phyloP scores from a whole-genome alignment of 192 early-diverging fungal genomes.

The Linderina pennispora region DNA sequence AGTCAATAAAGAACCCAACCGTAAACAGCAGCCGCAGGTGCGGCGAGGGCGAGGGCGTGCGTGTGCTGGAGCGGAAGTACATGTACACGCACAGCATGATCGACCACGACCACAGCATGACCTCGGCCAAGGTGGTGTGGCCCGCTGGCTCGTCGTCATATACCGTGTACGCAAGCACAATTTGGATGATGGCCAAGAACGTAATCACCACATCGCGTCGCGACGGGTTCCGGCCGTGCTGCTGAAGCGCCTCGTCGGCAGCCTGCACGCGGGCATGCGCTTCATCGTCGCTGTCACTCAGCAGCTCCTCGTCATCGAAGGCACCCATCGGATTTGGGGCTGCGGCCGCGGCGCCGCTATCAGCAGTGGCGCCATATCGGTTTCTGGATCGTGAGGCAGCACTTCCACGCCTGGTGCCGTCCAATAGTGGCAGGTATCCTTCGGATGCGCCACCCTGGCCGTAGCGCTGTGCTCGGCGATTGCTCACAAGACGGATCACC shows the following conservation, averaged over 20 bases:
- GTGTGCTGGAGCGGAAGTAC: conserved; percentile 10
- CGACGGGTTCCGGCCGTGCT: conserved; percentile 4
- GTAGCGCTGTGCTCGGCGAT: not conserved
- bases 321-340: not conserved
- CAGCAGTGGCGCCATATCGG: not conserved
- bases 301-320: not conserved
- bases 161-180: conserved; percentile 7
- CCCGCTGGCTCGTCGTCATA: not conserved
- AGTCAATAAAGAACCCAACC: conserved; percentile 16
- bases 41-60: conserved; percentile 35
- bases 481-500: conserved; percentile 6
- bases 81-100: conserved; percentile 22
- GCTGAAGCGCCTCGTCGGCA: not conserved
- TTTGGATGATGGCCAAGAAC: conserved; percentile 9
- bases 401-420: no score
- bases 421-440: not conserved
- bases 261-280: not conserved
- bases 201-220: conserved; percentile 27
- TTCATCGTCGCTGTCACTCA: not conserved
- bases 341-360: not conserved
- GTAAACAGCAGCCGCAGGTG: conserved; percentile 35
- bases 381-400: no score
- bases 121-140: conserved; percentile 7
- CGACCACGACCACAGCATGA: conserved; percentile 34
- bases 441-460: not conserved